Evolutionary conservation across 2,329 filamentous ascomycete genomes (phyloP).

Genomic region (Pezicula rhizophila): DNA sequence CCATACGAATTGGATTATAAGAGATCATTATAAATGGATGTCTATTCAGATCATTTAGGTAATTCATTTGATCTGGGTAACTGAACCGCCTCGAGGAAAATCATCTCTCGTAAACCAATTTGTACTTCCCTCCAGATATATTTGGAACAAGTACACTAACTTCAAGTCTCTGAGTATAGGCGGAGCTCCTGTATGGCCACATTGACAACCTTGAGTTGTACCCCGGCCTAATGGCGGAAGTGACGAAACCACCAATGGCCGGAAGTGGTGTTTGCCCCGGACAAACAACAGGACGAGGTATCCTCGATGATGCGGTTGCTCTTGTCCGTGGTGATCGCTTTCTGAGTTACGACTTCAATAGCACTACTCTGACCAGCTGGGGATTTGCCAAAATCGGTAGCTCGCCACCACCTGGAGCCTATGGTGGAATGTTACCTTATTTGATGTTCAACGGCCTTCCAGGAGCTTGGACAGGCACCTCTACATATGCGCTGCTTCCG

Average conservation of each 20-base stretch:
- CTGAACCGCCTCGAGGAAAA: too few species aligned
- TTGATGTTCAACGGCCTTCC: constrained; percentile 41
- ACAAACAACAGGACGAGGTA: constrained; percentile 37
- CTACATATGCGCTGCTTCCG: constrained; percentile 39
- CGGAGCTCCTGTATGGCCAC: constrained; percentile 40
- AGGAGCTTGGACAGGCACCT: constrained; percentile 41
- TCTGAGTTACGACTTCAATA: constrained; percentile 42
- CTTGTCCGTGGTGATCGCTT: constrained; percentile 40
- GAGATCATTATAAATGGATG: too few species aligned
- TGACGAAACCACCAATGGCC: constrained; percentile 45
- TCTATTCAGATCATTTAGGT: too few species aligned
- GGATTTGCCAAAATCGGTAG: constrained; percentile 37
- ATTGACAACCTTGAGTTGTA: constrained; percentile 51
- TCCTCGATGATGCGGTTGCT: constrained; percentile 41
- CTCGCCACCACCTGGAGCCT: constrained; percentile 32
- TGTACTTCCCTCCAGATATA: too few species aligned
- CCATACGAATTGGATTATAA: too few species aligned
- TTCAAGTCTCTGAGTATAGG: too few species aligned
- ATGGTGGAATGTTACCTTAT: constrained; percentile 39
- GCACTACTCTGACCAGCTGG: constrained; percentile 42
- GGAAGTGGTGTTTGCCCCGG: constrained; percentile 39
- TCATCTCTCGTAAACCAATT: too few species aligned
- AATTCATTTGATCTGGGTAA: too few species aligned
- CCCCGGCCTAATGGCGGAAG: constrained; percentile 50
- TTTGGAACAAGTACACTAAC: too few species aligned